Evolutionary conservation across 2,329 filamentous ascomycete species (phyloP).

Genomic region (Penicillium polonicum): DNA sequence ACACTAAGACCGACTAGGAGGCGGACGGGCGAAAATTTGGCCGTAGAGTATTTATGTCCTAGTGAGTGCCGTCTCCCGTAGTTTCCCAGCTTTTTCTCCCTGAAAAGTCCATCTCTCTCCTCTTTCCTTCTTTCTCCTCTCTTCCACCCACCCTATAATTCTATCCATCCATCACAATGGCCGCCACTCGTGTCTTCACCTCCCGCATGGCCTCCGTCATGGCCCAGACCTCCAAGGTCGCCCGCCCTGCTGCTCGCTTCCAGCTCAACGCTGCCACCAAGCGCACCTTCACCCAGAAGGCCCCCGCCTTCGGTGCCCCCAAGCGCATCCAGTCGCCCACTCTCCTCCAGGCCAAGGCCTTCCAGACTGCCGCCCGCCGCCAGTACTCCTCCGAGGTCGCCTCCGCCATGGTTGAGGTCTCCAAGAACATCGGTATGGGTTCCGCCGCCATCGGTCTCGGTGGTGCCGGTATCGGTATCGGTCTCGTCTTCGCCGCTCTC

Average conservation of each 20-base stretch:
- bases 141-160: slow-evolving; percentile 22
- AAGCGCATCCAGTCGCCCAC: slow-evolving; percentile 70
- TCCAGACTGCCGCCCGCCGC: slow-evolving; percentile 61
- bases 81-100: slow-evolving; percentile 39
- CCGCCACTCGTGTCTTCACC: slow-evolving; percentile 72
- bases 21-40: slow-evolving; percentile 40
- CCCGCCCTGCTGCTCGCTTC: slow-evolving; percentile 70
- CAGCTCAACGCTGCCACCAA: slow-evolving; percentile 65
- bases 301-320: slow-evolving; percentile 61
- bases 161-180: slow-evolving; percentile 66
- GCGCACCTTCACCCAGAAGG: slow-evolving; percentile 61
- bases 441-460: slow-evolving; percentile 87
- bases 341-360: slow-evolving; percentile 65
- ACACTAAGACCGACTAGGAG: slow-evolving; percentile 35
- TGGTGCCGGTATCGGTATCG: slow-evolving; percentile 92
- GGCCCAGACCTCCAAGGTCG: slow-evolving; percentile 73
- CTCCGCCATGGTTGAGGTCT: slow-evolving; percentile 81
- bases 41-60: slow-evolving; percentile 41
- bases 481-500: slow-evolving; percentile 88
- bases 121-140: slow-evolving; percentile 27
- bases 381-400: slow-evolving; percentile 87
- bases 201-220: slow-evolving; percentile 68
- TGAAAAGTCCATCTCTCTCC: slow-evolving; percentile 32
- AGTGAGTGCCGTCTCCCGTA: slow-evolving; percentile 30
- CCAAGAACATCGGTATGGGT: slow-evolving; percentile 88